Evolutionary conservation across 257 asterid species (phyloP), one percentile per base, ranked within the genome.

Genomic region (Asclepias syriaca): DNA sequence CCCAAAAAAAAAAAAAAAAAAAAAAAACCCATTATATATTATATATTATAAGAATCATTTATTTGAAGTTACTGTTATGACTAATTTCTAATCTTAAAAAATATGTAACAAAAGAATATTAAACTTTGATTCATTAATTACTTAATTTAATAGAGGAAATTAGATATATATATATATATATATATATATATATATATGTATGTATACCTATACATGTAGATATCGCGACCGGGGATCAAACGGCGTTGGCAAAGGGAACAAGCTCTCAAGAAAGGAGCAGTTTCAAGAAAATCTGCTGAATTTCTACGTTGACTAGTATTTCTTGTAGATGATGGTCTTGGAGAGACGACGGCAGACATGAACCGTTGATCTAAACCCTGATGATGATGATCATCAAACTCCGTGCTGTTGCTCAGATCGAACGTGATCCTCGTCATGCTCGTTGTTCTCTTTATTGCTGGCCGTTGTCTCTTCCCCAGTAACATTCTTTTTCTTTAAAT

Each of bases 161-260:
- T 29, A 29, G 2, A 75, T 2, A 24, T 45, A 51, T n/a, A 43
- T 58, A 66, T 45, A 53, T n/a, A 49, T n/a, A 43, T 58, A 66
- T 45, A 53, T n/a, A 49, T 24, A 0, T 11, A n/a, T 9, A 2
- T 37, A 40, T 58, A 66, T 45, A 59, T n/a, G 39, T 39, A 49
- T 19, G 14, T 13, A 16, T 84, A 91, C 98, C 92, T 88, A 71
- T 92, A 92, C 96, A 92, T 92, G 83, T 75, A 90, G 83, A 92
- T 90, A 80, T 92, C 98, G 24, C 83, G 95, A 8, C 86, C 95
- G 6, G 92, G 90, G 73, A 86, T 65, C 73, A 92, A 83, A 6
- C 85, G 90, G 79, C 86, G 89, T 16, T 92, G 80, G 77, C 98
- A 92, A 37, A 88, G 89, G 72, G 78, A 74, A 75, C 98, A 92